A percentile compares a stretch with the other conserved stretches of the same genome.
These are phyloP conservation scores for Plectosphaerella cucumerina DNA, from an alignment of 2,329 filamentous ascomycete genomes.

Conservation along the genomic window DNA sequence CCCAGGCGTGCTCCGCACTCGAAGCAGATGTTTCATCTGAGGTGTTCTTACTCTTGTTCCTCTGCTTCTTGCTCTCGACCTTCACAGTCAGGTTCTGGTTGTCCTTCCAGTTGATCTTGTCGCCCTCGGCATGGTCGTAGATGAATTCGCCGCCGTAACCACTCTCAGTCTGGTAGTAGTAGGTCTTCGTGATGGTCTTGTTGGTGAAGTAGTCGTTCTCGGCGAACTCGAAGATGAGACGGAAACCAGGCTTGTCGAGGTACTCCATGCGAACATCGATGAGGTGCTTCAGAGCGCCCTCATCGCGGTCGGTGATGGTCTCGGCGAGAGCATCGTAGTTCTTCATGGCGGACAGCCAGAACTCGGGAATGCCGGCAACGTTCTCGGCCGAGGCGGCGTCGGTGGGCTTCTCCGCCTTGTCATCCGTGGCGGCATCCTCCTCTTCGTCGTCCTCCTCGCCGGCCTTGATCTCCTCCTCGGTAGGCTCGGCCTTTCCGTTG, in stretches of 20 bases:
- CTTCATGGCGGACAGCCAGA: constrained; percentile 99
- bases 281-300: constrained; percentile 85
- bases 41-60: constrained; percentile 83
- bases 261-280: constrained; percentile 98
- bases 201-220: constrained; percentile 97
- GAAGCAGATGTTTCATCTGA: neutral
- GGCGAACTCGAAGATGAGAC: constrained; percentile 93
- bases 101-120: constrained; percentile 95
- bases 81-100: constrained; percentile 91
- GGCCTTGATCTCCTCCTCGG: constrained; percentile 78
- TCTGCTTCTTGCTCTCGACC: constrained; percentile 98
- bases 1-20: neutral
- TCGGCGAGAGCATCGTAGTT: constrained; percentile 96
- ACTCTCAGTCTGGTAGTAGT: constrained; percentile 98
- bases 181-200: constrained; percentile 96
- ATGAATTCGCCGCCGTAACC: constrained; percentile 99
- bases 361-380: constrained; percentile 87
- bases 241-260: constrained; percentile 96
- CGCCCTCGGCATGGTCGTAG: constrained; percentile 97
- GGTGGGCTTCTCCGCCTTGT: constrained; percentile 51
- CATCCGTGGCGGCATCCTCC: constrained; percentile 53
- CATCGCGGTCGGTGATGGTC: constrained; percentile 97
- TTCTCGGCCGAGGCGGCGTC: constrained; percentile 42
- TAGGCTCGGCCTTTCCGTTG: constrained; percentile 82
- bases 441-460: constrained; percentile 79